A percentile compares a stretch with the other conserved stretches of the same genome.
These are phyloP conservation scores for Suhomyces bribrorum DNA, from an alignment of 1,139 yeast species.

Conservation along the genomic window DNA sequence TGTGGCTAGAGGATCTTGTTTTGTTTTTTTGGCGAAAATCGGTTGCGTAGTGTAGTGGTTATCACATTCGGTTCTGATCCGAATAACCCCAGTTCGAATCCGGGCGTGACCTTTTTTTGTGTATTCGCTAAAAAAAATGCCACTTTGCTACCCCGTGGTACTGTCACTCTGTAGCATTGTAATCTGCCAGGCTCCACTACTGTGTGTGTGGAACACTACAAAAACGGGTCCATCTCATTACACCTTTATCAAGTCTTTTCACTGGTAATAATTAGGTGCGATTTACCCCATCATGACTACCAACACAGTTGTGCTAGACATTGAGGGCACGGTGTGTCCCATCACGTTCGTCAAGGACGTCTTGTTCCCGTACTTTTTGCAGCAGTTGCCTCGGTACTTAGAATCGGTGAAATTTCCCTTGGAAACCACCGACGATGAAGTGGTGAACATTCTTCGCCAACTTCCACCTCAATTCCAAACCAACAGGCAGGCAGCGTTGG, in stretches of 20 bases:
- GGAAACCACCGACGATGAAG: slow-evolving; percentile 6
- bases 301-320: slow-evolving; percentile 43
- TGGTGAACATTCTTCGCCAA: slow-evolving; percentile 31
- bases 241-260: no score
- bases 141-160: no score
- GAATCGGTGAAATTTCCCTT: slow-evolving; percentile 40
- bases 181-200: no score
- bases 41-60: slow-evolving; percentile 55
- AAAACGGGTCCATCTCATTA: no score
- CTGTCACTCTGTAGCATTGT: no score
- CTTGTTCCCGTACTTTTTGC: slow-evolving; percentile 56
- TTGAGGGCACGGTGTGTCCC: slow-evolving; percentile 92
- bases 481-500: slow-evolving; percentile 29
- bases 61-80: slow-evolving; percentile 60
- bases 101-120: slow-evolving; percentile 78
- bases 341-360: slow-evolving; percentile 80
- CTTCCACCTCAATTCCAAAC: slow-evolving; percentile 44
- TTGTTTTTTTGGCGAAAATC: no score
- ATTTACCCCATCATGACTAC: slow-evolving; percentile 6
- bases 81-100: slow-evolving; percentile 93
- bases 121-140: no score
- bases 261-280: neutral
- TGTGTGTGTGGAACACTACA: no score
- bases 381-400: slow-evolving; percentile 41
- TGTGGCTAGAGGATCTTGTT: no score